Base-by-base conservation (phyloP, 768 basidiomycete species). In the Botryobasidium botryosum region DNA sequence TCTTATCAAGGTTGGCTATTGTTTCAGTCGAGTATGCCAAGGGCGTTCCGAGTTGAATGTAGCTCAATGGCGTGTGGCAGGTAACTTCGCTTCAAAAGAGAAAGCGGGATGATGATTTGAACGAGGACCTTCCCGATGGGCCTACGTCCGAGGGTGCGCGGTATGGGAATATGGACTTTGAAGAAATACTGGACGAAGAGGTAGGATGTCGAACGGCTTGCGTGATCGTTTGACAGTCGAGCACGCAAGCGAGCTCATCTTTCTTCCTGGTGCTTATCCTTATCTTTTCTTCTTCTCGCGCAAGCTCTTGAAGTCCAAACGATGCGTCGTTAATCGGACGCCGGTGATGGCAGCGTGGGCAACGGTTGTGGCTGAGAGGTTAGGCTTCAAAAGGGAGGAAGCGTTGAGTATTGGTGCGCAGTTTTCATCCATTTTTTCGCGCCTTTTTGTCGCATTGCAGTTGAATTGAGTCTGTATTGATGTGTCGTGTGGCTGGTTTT, bases 271-370 rank as follows among this genome's bases (percentile, higher is more conserved):
- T 44, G 27, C 27, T 43, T 43, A 33, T 8, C 27, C 41, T 10
- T 12, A 13, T 29, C 44, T 43, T 13, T 20, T 51, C 26, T 15
- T 39, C 23, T 15, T 24, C 15, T n/a, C n/a, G n/a, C n/a, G n/a
- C 12, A 20, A 87, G 83, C 58, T 66, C 6, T 66, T 94, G 35
- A 64, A 59, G 49, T 60, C 59, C 17, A 79, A 85, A 51, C 68
- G 64, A 6, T 68, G 74, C 17, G 68, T 86, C 17, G 70, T 85
- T 36, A 97, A 97, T 59, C 77, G 92, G 20, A 91, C 92, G 1
- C 92, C 92, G 0, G 68, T 96, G 36, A 84, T 96, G 83, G 88
- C 79, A 45, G 87, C 82, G 2, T 97, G 92, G 92, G 76, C 86
- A 2, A 81, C 71, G 42, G 61, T 86, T 27, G 84, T 96, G 23